A percentile compares a stretch with the other conserved stretches of the same genome.
phyloP scores from a whole-genome alignment of 2,329 filamentous ascomycete species.

The Penicillium sp. region DNA sequence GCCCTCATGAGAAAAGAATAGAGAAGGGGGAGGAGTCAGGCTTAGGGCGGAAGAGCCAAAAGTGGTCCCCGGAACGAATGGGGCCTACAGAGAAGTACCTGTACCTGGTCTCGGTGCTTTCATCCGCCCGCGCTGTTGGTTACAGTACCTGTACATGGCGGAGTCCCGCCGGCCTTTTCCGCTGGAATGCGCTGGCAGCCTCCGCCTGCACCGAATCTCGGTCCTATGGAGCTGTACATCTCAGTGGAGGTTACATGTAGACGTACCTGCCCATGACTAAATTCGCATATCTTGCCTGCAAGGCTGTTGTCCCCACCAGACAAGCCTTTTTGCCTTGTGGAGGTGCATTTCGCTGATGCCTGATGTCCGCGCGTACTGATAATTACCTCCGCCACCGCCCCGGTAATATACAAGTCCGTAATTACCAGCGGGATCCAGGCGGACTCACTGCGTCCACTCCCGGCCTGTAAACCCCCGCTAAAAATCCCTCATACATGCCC shows the following conservation, averaged over 20 bases:
- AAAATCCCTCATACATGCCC: slow-evolving; percentile 27
- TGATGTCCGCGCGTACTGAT: background rate
- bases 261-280: background rate
- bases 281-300: background rate
- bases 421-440: slow-evolving; percentile 9
- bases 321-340: slow-evolving; percentile 18
- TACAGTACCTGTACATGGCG: slow-evolving; percentile 12
- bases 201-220: background rate
- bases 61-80: background rate
- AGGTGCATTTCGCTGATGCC: slow-evolving; percentile 15
- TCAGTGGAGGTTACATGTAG: background rate
- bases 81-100: background rate
- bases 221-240: background rate
- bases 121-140: background rate
- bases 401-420: background rate
- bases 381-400: background rate
- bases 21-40: slow-evolving; percentile 1
- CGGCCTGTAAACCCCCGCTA: background rate
- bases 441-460: background rate
- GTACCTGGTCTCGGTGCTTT: background rate
- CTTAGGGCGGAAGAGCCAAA: background rate
- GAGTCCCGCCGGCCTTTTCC: slow-evolving; percentile 22
- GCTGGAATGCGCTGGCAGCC: slow-evolving; percentile 6
- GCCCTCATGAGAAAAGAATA: background rate
- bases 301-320: background rate